Conservation (phyloP, 129 eudicot genomes). For the Scalesia atractyloides region DNA sequence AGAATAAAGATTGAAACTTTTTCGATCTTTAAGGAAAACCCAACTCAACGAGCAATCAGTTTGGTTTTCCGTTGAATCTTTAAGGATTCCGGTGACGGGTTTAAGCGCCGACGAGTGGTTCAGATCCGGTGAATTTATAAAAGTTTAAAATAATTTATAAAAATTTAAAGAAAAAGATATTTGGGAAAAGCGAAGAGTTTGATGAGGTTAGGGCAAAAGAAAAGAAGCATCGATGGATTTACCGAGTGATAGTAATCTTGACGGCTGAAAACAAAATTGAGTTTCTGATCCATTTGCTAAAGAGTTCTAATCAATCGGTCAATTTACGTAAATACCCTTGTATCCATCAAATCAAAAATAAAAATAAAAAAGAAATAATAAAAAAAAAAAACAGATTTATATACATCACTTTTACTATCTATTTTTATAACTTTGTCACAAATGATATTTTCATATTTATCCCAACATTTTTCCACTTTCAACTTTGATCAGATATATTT, state of each 20-base stretch:
- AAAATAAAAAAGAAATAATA: no score
- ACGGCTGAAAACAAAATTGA: slow-evolving; percentile 5
- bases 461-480: no score
- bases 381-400: no score
- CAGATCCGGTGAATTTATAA: slow-evolving; percentile 9
- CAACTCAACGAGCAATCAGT: slow-evolving; percentile 27
- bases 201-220: no score
- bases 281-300: neutral
- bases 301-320: neutral
- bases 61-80: slow-evolving; percentile 22
- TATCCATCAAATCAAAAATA: no score
- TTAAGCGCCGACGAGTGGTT: slow-evolving; percentile 8
- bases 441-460: no score
- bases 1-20: neutral
- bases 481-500: no score
- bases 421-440: no score
- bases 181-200: neutral
- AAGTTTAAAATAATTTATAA: neutral
- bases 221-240: neutral
- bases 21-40: slow-evolving; percentile 15
- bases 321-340: no score
- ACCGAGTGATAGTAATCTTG: slow-evolving; percentile 8
- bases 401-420: no score
- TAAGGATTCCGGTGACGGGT: slow-evolving; percentile 29
- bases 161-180: neutral